phyloP scores from a whole-genome alignment of 805 yeast species.

The Starmerella lactis-condensi region DNA sequence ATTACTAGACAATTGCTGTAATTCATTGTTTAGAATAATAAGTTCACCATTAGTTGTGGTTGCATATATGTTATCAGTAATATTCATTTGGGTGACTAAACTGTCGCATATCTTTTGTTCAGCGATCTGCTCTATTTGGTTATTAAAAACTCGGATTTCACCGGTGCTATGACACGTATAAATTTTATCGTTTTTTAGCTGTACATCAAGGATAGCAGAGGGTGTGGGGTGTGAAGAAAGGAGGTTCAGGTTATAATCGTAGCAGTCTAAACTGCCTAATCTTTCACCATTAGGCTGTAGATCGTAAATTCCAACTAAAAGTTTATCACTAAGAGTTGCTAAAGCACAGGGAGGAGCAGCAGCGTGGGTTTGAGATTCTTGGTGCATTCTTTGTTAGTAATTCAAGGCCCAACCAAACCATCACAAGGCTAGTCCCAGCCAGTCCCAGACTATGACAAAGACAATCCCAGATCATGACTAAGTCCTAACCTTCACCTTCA shows the following conservation, averaged over 20 bases:
- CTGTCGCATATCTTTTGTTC: slow-evolving; percentile 31
- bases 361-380: too few relatives aligned
- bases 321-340: slow-evolving; percentile 34
- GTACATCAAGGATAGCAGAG: slow-evolving; percentile 54
- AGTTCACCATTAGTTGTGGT: slow-evolving; percentile 57
- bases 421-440: too few relatives aligned
- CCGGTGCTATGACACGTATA: slow-evolving; percentile 67
- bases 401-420: too few relatives aligned
- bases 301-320: slow-evolving; percentile 67
- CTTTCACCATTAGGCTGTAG: slow-evolving; percentile 39
- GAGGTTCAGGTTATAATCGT: slow-evolving; percentile 14
- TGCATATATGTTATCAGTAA: slow-evolving; percentile 23
- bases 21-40: slow-evolving; percentile 29
- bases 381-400: too few relatives aligned
- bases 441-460: too few relatives aligned
- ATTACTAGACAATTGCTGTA: too few relatives aligned
- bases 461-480: too few relatives aligned
- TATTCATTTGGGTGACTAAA: slow-evolving; percentile 34
- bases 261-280: slow-evolving; percentile 42
- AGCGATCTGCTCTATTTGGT: slow-evolving; percentile 15
- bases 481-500: too few relatives aligned
- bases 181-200: slow-evolving; percentile 28
- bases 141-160: slow-evolving; percentile 43
- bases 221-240: slow-evolving; percentile 14
- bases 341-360: slow-evolving; percentile 72